Conservation (phyloP, 78 protist species). For the Dictyostelium discoideum region DNA sequence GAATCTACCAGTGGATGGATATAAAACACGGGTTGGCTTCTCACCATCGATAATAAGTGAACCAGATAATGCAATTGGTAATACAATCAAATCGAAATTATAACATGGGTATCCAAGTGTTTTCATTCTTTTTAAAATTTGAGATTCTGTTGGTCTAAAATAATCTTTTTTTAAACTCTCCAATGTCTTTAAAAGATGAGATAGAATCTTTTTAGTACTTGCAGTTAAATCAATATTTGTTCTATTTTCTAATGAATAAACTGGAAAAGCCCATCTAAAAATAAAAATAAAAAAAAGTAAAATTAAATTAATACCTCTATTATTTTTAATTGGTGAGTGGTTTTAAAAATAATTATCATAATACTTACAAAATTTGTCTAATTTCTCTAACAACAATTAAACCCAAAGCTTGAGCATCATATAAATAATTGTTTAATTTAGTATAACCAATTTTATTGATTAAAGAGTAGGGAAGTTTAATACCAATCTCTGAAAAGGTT, state of each 20-base stretch:
- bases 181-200: slow-evolving; percentile 42
- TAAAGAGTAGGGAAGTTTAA: slow-evolving; percentile 31
- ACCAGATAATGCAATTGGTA: slow-evolving; percentile 46
- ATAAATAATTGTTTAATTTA: slow-evolving; percentile 47
- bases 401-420: slow-evolving; percentile 70
- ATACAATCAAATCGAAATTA: slow-evolving; percentile 32
- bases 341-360: neutral
- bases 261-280: slow-evolving; percentile 69
- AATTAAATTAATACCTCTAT: neutral
- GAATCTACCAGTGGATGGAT: slow-evolving; percentile 73
- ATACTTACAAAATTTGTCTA: slow-evolving; percentile 63
- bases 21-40: slow-evolving; percentile 53
- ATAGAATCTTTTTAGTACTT: slow-evolving; percentile 42
- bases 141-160: slow-evolving; percentile 71
- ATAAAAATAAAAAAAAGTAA: neutral
- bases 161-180: slow-evolving; percentile 69
- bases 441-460: slow-evolving; percentile 57
- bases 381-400: slow-evolving; percentile 59
- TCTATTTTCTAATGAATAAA: slow-evolving; percentile 14
- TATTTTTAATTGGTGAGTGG: neutral
- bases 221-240: neutral
- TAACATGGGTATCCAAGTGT: slow-evolving; percentile 50
- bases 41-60: slow-evolving; percentile 59
- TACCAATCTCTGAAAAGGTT: slow-evolving; percentile 68
- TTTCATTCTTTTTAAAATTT: slow-evolving; percentile 74